Base-by-base conservation (phyloP, 1,284 basidiomycete genomes). In the Leccinum griseonigrum region DNA sequence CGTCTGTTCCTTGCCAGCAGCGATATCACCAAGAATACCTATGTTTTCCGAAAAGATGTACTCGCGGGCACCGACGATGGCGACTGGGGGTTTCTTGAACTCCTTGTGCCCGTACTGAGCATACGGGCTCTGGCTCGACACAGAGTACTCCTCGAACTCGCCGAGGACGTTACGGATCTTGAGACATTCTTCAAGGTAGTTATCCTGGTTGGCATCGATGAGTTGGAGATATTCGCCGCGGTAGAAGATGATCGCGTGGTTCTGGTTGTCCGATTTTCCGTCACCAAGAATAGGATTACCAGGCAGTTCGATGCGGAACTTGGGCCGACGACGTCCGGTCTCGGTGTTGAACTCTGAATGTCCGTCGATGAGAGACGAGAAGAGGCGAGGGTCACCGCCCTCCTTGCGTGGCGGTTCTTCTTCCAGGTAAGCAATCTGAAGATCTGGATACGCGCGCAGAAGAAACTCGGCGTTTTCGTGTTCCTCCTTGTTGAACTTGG, bases 11-110 rank as follows among this genome's bases (percentile, higher is more conserved):
- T 99, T 99, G 34, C 97, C 97, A 66, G 97, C 97, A 56, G 97
- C 32, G 10, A 99, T 86, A 77, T 99, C 97, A 77, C 97, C 97
- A 56, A 99, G 84, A 70, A 99, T 97, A 86, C 97, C 97, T 68
- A 99, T 99, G 78, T 98, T 98, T 82, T 99, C 97, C 57, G 97
- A 99, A 82, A 99, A 99, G 76, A 99, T 98, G 79, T 99, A 99
- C 82, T 99, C 97, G 78, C 97, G 89, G 22, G 97, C 95, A 77
- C 97, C 97, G 65, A 99, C 91, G 70, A 99, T 99, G 18, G 97
- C 97, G 38, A 99, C 94, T 16, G 97, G 97, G 56, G 91, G 78
- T 69, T 88, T 88, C 75, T 85, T 86, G 82, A 96, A 95, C 70
- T 97, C 93, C 74, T 91, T 87, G 71, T 90, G 85, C 63, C 91